Evolutionary conservation across 129 eudicot species (phyloP), one percentile per base, ranked within the genome.

Genomic region (Mikania micrantha): DNA sequence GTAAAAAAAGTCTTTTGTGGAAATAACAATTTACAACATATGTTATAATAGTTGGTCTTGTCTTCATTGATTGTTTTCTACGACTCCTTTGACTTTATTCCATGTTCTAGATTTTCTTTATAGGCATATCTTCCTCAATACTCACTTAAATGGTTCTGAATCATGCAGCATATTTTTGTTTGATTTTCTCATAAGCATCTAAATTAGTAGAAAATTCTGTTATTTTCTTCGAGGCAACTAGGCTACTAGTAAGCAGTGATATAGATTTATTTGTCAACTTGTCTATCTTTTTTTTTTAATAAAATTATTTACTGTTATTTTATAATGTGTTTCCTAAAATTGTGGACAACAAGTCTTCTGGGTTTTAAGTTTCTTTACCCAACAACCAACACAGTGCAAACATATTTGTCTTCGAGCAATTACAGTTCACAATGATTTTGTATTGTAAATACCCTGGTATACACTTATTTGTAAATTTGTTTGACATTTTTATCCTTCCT

Each of bases 41-140:
- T 67, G 17, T 31, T 47, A 32, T 17, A 31, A 10, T 47, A 28
- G 57, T 16, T 41, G 6, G 59, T 44, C 41, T 16, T 44, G 40
- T 65, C 39, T 9, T 65, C 17, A 28, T 25, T 29, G 9, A 65
- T 15, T 45, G 15, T 15, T 25, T 67, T 49, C 56, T 49, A 67
- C 13, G 45, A 2, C 16, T 32, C 32, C 25, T 25, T 69, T 25
- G 28, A 52, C 28, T 22, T 38, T 28, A 56, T 56, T 20, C 74
- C 52, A 49, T 12, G 41, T 13, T 53, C 6, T 53, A 69, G 36
- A 42, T 29, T 39, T 56, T 36, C 72, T 53, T 53, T 70, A 13
- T 70, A 54, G 42, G 66, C 40, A 29, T 10, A 29, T 70, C 66
- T 57, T 70, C 16, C 17, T 57, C 35, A 58, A 38, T 16, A 12